A percentile compares a stretch with the other conserved stretches of the same genome.
Conservation (phyloP, 495 filamentous ascomycete species). For the Chaetomium cochliodes region DNA sequence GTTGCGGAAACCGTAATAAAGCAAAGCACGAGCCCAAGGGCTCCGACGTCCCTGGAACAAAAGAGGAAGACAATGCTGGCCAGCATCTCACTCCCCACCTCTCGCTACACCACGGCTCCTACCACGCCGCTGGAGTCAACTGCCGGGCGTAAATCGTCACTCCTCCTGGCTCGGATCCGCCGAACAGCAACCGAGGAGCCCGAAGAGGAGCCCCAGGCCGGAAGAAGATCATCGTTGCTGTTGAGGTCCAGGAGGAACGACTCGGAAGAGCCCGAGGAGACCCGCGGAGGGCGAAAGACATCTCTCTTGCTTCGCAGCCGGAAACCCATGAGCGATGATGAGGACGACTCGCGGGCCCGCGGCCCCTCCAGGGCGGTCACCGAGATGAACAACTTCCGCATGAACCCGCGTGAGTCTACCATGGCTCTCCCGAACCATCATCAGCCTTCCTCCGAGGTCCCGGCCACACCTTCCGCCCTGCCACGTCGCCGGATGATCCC, state of each 20-base stretch:
- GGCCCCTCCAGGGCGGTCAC: conserved; percentile 58
- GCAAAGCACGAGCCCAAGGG: conserved; percentile 56
- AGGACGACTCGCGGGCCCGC: conserved; percentile 51
- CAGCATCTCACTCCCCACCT: conserved; percentile 42
- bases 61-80: conserved; percentile 63
- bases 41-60: conserved; percentile 69
- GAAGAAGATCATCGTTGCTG: conserved; percentile 43
- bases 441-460: conserved; percentile 33
- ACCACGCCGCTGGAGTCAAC: conserved; percentile 32
- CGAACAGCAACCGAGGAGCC: conserved; percentile 48
- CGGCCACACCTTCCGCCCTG: conserved; percentile 41
- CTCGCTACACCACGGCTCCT: conserved; percentile 39
- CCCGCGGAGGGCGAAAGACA: conserved; percentile 39
- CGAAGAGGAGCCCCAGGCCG: conserved; percentile 44
- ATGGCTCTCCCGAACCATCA: conserved; percentile 3
- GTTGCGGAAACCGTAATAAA: conserved; percentile 35
- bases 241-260: conserved; percentile 45
- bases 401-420: conserved; percentile 35
- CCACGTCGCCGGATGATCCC: conserved; percentile 44
- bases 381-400: conserved; percentile 48
- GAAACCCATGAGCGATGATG: conserved; percentile 44
- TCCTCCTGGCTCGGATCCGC: conserved; percentile 44
- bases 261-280: conserved; percentile 51
- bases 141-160: conserved; percentile 46
- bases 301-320: conserved; percentile 43